A percentile compares a stretch with the other conserved stretches of the same genome.
phyloP scores from a whole-genome alignment of 2,329 filamentous ascomycete species.

The Penicillium sp. region DNA sequence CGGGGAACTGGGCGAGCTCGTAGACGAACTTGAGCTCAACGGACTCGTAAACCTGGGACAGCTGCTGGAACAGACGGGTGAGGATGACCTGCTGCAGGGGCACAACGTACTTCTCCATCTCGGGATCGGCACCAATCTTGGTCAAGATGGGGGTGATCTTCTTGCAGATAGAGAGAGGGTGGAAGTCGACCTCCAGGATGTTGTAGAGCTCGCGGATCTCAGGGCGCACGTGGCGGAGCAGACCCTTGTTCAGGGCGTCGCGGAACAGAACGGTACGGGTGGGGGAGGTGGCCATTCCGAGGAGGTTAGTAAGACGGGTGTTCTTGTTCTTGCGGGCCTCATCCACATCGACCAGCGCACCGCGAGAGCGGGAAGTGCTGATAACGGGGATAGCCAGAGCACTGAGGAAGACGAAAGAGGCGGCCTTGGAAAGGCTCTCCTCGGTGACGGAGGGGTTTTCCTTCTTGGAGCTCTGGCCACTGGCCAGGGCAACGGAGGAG shows the following conservation, averaged over 20 bases:
- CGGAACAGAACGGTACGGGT: slow-evolving; percentile 91
- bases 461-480: slow-evolving; percentile 85
- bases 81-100: slow-evolving; percentile 98
- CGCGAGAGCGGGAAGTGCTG: slow-evolving; percentile 93
- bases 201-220: slow-evolving; percentile 98
- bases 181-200: slow-evolving; percentile 98
- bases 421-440: slow-evolving; percentile 87
- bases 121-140: slow-evolving; percentile 88
- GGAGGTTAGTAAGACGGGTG: slow-evolving; percentile 89
- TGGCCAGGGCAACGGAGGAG: slow-evolving; percentile 78
- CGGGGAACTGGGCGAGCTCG: slow-evolving; percentile 90
- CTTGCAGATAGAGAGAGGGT: slow-evolving; percentile 96
- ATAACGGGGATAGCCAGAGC: slow-evolving; percentile 98
- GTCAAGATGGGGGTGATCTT: slow-evolving; percentile 96
- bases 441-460: slow-evolving; percentile 91
- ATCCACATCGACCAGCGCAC: slow-evolving; percentile 94
- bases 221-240: slow-evolving; percentile 86
- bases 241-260: slow-evolving; percentile 90
- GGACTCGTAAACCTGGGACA: slow-evolving; percentile 98
- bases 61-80: slow-evolving; percentile 96
- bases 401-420: slow-evolving; percentile 92
- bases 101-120: slow-evolving; percentile 96
- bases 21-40: slow-evolving; percentile 93
- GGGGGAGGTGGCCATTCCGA: slow-evolving; percentile 88
- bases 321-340: slow-evolving; percentile 99